A percentile compares a stretch with the other conserved stretches of the same genome.
phyloP scores from a whole-genome alignment of 2,329 filamentous ascomycete species.

The Whalleya microplaca region DNA sequence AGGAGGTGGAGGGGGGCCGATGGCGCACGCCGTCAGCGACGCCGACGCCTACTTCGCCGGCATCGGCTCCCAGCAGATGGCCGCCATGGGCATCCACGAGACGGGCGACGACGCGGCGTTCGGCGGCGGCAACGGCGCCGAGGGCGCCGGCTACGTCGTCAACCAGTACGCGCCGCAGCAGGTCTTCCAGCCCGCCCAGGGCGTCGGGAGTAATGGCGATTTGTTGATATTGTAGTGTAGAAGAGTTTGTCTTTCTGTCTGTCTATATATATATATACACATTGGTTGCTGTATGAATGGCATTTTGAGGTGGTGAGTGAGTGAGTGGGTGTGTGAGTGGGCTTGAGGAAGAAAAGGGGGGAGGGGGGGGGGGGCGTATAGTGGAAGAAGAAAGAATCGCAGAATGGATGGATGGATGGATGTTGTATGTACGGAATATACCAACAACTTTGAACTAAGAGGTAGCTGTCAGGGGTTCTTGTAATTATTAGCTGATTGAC shows the following conservation, averaged over 20 bases:
- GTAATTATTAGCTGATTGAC: not conserved
- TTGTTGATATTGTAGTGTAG: conserved; percentile 63
- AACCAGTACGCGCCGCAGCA: conserved; percentile 82
- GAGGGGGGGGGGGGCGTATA: too few relatives aligned
- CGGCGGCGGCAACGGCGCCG: conserved; percentile 59
- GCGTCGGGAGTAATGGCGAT: conserved; percentile 69
- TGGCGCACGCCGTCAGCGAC: conserved; percentile 76
- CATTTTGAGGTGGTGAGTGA: too few relatives aligned
- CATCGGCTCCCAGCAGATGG: conserved; percentile 75
- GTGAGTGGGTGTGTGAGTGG: too few relatives aligned
- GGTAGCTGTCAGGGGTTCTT: not conserved
- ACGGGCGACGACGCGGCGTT: conserved; percentile 65
- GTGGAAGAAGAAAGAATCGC: too few relatives aligned
- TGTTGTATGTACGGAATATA: too few relatives aligned
- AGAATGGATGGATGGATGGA: not conserved
- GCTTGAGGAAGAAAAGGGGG: too few relatives aligned
- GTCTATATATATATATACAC: too few relatives aligned
- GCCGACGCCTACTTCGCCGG: conserved; percentile 90
- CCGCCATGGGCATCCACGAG: conserved; percentile 68
- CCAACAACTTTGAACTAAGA: too few relatives aligned
- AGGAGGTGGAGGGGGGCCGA: conserved; percentile 35
- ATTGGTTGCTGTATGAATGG: too few relatives aligned
- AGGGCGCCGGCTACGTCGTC: conserved; percentile 70
- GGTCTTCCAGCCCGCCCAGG: conserved; percentile 70
- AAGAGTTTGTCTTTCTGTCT: too few relatives aligned